Evolutionary conservation across 148 eudicot genomes (phyloP).

Genomic region (Rhododendron molle): DNA sequence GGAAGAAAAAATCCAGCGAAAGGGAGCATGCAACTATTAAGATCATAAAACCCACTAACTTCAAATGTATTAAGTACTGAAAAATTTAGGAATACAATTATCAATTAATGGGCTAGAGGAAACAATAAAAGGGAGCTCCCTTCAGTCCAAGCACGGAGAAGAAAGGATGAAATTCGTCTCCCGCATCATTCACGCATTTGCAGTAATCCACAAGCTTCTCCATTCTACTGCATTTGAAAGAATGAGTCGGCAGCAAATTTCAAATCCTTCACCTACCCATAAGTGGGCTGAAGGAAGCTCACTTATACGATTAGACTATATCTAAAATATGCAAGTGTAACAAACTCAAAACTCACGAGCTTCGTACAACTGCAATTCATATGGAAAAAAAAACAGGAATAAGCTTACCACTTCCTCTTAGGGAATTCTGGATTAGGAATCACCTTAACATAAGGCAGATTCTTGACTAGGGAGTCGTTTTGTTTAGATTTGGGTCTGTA

Average conservation of each 20-base stretch:
- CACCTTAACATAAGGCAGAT: too few species aligned
- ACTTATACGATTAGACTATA: background rate
- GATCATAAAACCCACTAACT: background rate
- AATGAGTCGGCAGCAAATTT: slow-evolving; percentile 39
- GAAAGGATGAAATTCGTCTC: slow-evolving; percentile 28
- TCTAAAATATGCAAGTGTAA: background rate
- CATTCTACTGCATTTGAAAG: slow-evolving; percentile 26
- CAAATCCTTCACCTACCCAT: slow-evolving; percentile 23
- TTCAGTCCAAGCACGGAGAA: slow-evolving; percentile 41
- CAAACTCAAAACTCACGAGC: background rate
- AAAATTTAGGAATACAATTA: background rate
- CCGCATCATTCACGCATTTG: slow-evolving; percentile 40
- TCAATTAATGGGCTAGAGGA: background rate
- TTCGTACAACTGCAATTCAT: background rate
- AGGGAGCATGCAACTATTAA: background rate
- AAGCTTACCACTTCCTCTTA: too few species aligned
- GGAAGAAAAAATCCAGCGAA: background rate
- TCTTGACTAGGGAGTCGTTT: too few species aligned
- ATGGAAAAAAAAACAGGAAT: background rate
- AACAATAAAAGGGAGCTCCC: slow-evolving; percentile 33
- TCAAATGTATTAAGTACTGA: background rate
- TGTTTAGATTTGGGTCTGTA: too few species aligned
- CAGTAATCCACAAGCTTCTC: slow-evolving; percentile 13
- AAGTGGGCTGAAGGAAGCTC: slow-evolving; percentile 49
- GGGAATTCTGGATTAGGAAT: too few species aligned